A percentile compares a stretch with the other conserved stretches of the same genome.
These are phyloP conservation scores for Gyromitra esculenta DNA, from an alignment of 2,329 filamentous ascomycete genomes.

Conservation along the genomic window DNA sequence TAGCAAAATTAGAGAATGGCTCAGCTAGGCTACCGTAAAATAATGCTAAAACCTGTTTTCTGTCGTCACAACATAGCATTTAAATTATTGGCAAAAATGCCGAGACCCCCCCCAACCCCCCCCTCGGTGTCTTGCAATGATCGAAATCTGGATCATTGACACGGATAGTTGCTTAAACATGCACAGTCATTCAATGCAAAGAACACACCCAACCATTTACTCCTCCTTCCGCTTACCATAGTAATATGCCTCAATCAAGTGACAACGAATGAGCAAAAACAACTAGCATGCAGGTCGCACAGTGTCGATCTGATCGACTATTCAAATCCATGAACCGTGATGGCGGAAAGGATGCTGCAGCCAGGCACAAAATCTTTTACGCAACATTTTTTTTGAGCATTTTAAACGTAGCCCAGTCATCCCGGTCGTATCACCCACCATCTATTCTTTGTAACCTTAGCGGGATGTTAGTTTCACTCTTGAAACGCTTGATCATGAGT, in stretches of 20 bases:
- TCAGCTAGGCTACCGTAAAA: no score
- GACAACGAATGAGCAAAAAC: not conserved
- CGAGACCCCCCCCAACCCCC: no score
- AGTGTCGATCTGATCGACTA: conserved; percentile 4
- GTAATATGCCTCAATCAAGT: not conserved
- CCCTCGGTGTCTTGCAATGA: not conserved
- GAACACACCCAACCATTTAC: not conserved
- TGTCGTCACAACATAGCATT: no score
- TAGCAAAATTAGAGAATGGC: no score
- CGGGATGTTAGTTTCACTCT: not conserved
- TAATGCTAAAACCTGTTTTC: no score
- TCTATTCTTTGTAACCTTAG: not conserved
- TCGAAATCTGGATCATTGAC: not conserved
- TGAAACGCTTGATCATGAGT: not conserved
- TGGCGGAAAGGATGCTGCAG: conserved; percentile 8
- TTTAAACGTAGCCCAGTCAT: not conserved
- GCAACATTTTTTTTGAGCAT: conserved; percentile 22
- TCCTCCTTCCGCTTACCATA: not conserved
- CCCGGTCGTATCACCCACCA: not conserved
- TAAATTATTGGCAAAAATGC: no score
- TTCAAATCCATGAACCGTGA: conserved; percentile 32
- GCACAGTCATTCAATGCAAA: not conserved
- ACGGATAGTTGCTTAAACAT: not conserved
- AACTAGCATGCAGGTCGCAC: not conserved
- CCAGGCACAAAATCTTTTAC: conserved; percentile 18